phyloP scores from a whole-genome alignment of 179 eudicot genomes.

The Silene coronaria region DNA sequence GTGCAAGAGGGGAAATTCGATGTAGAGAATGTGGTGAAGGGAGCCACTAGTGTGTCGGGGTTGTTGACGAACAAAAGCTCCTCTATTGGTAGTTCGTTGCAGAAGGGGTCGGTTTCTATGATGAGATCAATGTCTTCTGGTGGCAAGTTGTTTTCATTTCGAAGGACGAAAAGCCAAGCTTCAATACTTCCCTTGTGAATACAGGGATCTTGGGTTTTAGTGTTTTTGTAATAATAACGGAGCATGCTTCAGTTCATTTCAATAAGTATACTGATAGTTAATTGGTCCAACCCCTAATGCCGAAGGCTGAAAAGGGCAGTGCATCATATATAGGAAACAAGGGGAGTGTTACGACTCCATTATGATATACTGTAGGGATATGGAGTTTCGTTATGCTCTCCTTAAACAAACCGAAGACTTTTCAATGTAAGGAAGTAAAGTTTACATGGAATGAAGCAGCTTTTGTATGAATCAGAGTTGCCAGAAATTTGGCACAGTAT shows the following conservation, averaged over 20 bases:
- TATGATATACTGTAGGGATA: constrained; percentile 12
- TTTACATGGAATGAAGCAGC: constrained; percentile 15
- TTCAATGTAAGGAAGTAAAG: constrained; percentile 1
- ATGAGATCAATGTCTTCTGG: constrained; percentile 50
- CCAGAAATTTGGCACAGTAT: constrained; percentile 4
- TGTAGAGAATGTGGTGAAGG: constrained; percentile 22
- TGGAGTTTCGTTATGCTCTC: constrained; percentile 1
- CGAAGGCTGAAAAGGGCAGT: constrained; percentile 12
- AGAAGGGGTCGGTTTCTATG: constrained; percentile 44
- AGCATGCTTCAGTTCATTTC: not conserved
- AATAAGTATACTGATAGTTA: not conserved
- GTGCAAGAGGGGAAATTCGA: constrained; percentile 14
- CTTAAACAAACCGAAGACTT: constrained; percentile 1
- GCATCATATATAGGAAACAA: not conserved
- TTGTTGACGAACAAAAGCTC: constrained; percentile 31
- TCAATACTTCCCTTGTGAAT: constrained; percentile 35
- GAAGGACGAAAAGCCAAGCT: constrained; percentile 42
- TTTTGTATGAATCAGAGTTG: constrained; percentile 14
- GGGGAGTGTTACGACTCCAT: not conserved
- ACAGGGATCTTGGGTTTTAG: not conserved
- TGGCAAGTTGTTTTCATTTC: constrained; percentile 36
- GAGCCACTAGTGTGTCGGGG: constrained; percentile 28
- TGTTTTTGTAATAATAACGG: constrained; percentile 7
- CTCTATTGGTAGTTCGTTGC: constrained; percentile 39
- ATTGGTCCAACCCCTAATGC: constrained; percentile 16